A percentile compares a stretch with the other conserved stretches of the same genome.
Evolutionary conservation across 2,329 filamentous ascomycete species (phyloP).

Genomic region (Arachnomyces sp.): DNA sequence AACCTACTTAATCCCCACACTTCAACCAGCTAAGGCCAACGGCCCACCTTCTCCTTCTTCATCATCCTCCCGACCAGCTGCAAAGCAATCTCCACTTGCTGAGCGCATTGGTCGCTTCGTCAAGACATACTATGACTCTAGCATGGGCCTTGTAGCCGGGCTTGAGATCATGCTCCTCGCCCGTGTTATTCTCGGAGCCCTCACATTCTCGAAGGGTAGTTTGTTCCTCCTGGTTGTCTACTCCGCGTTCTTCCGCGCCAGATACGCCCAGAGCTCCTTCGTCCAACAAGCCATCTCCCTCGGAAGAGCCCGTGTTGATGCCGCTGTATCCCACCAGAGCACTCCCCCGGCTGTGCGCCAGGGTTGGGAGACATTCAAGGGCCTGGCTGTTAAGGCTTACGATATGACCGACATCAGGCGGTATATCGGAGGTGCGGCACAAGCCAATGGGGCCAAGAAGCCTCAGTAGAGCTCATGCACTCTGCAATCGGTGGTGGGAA

Average conservation of each 20-base stretch:
- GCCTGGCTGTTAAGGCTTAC: constrained; percentile 61
- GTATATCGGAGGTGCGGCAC: constrained; percentile 50
- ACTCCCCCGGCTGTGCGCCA: constrained; percentile 72
- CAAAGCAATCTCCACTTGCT: constrained; percentile 53
- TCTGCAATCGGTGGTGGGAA: constrained; percentile 37
- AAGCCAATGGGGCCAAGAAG: constrained; percentile 35
- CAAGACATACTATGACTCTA: constrained; percentile 94
- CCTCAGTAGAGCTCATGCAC: constrained; percentile 31
- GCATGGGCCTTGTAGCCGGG: constrained; percentile 83
- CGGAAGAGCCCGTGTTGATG: constrained; percentile 67
- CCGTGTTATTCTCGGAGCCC: constrained; percentile 68
- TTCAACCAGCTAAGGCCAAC: constrained; percentile 58
- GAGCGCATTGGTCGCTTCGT: constrained; percentile 87
- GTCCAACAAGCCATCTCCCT: constrained; percentile 75
- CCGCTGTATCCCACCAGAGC: constrained; percentile 74
- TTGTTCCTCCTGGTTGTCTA: constrained; percentile 84
- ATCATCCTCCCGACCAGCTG: constrained; percentile 43
- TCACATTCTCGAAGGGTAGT: constrained; percentile 82
- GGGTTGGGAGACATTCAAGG: constrained; percentile 74
- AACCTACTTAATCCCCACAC: constrained; percentile 80
- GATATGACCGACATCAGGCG: constrained; percentile 69
- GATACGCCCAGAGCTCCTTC: constrained; percentile 82
- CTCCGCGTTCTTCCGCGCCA: constrained; percentile 83
- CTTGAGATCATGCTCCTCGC: constrained; percentile 85
- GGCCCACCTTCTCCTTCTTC: constrained; percentile 49